Percentiles rank a stretch among this genome's conserved stretches.
phyloP scores from a whole-genome alignment of 768 basidiomycete genomes.

The Lactarius tabidus region DNA sequence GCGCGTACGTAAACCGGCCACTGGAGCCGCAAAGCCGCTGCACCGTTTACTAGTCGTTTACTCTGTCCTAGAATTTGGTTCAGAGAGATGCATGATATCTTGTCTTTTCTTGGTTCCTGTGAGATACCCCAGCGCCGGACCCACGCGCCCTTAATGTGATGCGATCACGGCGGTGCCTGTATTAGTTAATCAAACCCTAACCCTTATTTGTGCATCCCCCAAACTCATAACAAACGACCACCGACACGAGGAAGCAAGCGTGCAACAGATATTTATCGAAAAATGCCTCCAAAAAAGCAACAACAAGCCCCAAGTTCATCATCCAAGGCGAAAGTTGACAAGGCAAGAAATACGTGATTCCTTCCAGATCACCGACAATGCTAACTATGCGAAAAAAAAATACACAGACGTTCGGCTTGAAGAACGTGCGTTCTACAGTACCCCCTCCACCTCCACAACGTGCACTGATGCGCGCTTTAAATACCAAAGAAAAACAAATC shows the following conservation, averaged over 20 bases:
- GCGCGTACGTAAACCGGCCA: too few relatives aligned
- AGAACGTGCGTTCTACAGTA: conserved; percentile 64
- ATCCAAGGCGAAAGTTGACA: conserved; percentile 77
- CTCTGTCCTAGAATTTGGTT: too few relatives aligned
- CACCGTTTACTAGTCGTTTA: too few relatives aligned
- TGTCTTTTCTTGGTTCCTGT: too few relatives aligned
- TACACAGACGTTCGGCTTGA: conserved; percentile 78
- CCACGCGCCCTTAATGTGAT: too few relatives aligned
- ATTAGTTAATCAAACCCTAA: conserved; percentile 13
- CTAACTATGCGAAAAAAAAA: conserved; percentile 28
- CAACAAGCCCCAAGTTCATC: conserved; percentile 37
- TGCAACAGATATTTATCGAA: conserved; percentile 4
- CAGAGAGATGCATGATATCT: too few relatives aligned
- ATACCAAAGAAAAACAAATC: conserved; percentile 84
- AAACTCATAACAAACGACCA: not conserved
- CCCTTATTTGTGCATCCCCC: not conserved
- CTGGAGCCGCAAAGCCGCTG: too few relatives aligned
- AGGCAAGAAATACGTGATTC: conserved; percentile 44
- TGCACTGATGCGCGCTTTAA: conserved; percentile 8
- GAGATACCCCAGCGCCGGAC: too few relatives aligned
- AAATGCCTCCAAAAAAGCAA: conserved; percentile 81
- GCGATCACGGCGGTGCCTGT: too few relatives aligned
- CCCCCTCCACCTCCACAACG: not conserved
- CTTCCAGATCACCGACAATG: conserved; percentile 19
- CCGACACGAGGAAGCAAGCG: not conserved